Percentiles rank a stretch among this genome's conserved stretches.
Conservation (phyloP, 345 rosid species). For the Syzygium jambos region DNA sequence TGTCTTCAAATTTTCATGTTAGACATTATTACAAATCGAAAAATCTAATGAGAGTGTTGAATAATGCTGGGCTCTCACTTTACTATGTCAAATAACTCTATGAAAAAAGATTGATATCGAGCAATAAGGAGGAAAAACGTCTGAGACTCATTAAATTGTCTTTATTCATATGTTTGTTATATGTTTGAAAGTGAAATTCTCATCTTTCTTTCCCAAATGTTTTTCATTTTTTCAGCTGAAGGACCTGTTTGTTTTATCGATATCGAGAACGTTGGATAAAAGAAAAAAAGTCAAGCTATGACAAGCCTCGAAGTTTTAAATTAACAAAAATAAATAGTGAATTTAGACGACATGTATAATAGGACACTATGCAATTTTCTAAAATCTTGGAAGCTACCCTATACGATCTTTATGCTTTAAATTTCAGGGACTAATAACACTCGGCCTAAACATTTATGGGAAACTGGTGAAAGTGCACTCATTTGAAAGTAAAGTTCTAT, state of each 20-base stretch:
- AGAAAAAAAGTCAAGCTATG: background rate
- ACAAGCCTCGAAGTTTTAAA: background rate
- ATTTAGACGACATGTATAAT: background rate
- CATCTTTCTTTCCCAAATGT: background rate
- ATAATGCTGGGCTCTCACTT: too few species aligned
- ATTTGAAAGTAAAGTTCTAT: conserved; percentile 13
- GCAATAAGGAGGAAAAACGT: background rate
- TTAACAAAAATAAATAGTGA: background rate
- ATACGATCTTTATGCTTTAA: background rate
- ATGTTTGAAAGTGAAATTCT: background rate
- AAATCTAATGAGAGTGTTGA: too few species aligned
- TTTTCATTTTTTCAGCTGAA: background rate
- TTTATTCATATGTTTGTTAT: background rate
- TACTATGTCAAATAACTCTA: too few species aligned
- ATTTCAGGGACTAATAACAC: conserved; percentile 1
- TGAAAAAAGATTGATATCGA: too few species aligned
- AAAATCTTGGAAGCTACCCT: background rate
- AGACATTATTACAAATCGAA: too few species aligned
- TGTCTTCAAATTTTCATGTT: too few species aligned
- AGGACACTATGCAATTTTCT: background rate
- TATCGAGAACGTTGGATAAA: background rate
- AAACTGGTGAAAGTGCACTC: conserved; percentile 30
- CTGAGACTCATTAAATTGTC: background rate
- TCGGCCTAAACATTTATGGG: conserved; percentile 30
- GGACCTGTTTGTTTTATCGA: background rate